Evolutionary conservation across 495 filamentous ascomycete species (phyloP).

Genomic region (Neurospora intermedia): DNA sequence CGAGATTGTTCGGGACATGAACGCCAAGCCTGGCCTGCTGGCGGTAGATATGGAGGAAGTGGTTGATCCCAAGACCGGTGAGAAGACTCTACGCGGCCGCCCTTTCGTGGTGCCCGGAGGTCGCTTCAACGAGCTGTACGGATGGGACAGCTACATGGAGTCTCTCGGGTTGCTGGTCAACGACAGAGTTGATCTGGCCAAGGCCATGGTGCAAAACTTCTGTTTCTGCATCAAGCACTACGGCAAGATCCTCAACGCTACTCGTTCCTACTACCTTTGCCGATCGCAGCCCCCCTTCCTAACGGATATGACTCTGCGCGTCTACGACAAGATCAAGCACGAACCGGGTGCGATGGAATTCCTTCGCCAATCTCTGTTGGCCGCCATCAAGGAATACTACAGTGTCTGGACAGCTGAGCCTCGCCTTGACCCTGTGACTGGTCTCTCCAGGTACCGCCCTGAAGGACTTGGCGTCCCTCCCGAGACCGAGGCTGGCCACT

Average conservation of each 20-base stretch:
- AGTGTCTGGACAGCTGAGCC: slow-evolving; percentile 79
- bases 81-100: slow-evolving; percentile 60
- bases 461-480: slow-evolving; percentile 86
- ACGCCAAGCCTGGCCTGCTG: slow-evolving; percentile 75
- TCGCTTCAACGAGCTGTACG: slow-evolving; percentile 94
- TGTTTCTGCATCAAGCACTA: slow-evolving; percentile 98
- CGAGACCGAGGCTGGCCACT: slow-evolving; percentile 84
- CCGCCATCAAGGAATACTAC: slow-evolving; percentile 95
- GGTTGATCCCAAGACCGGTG: slow-evolving; percentile 49
- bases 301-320: slow-evolving; percentile 89
- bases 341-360: slow-evolving; percentile 70
- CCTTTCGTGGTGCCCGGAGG: slow-evolving; percentile 95
- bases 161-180: slow-evolving; percentile 76
- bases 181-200: slow-evolving; percentile 71
- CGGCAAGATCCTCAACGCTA: slow-evolving; percentile 95
- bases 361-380: slow-evolving; percentile 63
- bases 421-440: slow-evolving; percentile 65
- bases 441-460: slow-evolving; percentile 83
- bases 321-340: slow-evolving; percentile 77
- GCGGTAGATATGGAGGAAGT: slow-evolving; percentile 80
- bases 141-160: slow-evolving; percentile 97
- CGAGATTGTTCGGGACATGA: slow-evolving; percentile 60
- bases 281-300: slow-evolving; percentile 94
- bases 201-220: slow-evolving; percentile 90
- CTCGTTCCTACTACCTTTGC: slow-evolving; percentile 85